Evolutionary conservation across 495 filamentous ascomycete species (phyloP), one percentile per base, ranked within the genome.

Genomic region (Glonium stellatum): DNA sequence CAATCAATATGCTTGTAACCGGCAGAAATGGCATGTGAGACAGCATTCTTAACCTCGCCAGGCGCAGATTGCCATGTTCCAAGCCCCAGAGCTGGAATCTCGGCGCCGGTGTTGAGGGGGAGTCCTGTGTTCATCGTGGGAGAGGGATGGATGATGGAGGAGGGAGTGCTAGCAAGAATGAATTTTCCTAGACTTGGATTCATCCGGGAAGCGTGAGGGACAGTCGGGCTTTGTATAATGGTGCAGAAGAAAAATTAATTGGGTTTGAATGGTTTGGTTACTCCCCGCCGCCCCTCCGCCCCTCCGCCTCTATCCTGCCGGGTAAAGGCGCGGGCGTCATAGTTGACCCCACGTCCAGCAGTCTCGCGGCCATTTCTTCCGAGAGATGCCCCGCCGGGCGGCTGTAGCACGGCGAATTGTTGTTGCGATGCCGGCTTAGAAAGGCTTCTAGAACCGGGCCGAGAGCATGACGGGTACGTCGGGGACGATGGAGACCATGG

Each of bases 51-150:
- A 10, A 85, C 81, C 58, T 82, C 76, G 49, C 87, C 87, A 4
- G 85, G 78, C 0, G 71, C 78, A 6, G 84, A 82, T 73, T 93
- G 87, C 89, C 89, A 82, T 64, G 54, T 82, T 78, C 87, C 87
- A 10, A 92, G 76, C 4, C 87, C 89, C 13, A 92, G 64, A 27
- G 88, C 86, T 31, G 89, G 89, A 68, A 93, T 90, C 60, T 81
- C 76, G 39, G 80, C 78, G 58, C 87, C 88, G 36, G 80, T 90
- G 77, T 92, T 93, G 65, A 93, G 82, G 67, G 84, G 86, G 73
- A 85, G 86, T 21, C 71, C 70, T 36, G 76, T 76, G 60, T 66
- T 65, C 55, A 67, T 66, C 23, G 61, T 71, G 41, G 65, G 58
- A 21, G 49, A 64, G 5, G 71, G 71, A 55, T 72, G 54, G 48